Conservation (phyloP, 768 basidiomycete species). For the Pholiota conissans region DNA sequence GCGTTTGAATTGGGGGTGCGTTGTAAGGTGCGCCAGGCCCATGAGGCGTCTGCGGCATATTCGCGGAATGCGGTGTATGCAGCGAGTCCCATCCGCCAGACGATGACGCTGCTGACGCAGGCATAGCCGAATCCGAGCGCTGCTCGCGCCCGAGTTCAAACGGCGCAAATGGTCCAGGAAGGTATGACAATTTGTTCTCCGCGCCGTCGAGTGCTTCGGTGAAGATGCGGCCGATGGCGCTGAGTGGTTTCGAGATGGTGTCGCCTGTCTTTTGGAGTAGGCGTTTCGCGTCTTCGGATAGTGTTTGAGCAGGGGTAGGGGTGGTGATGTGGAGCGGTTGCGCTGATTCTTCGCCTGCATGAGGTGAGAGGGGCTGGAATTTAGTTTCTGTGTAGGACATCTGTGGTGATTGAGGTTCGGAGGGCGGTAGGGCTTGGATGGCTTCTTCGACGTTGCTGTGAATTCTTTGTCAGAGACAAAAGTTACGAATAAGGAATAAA, state of each 20-base stretch:
- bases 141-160: conserved; percentile 62
- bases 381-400: conserved; percentile 28
- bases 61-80: conserved; percentile 20
- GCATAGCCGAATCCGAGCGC: conserved; percentile 28
- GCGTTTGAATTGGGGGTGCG: conserved; percentile 52
- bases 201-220: conserved; percentile 78
- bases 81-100: conserved; percentile 30
- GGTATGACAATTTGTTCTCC: conserved; percentile 62
- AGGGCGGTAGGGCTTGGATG: conserved; percentile 48
- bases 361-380: conserved; percentile 37
- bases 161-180: conserved; percentile 71
- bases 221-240: conserved; percentile 84
- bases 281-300: conserved; percentile 74
- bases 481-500: background rate
- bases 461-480: too few species aligned
- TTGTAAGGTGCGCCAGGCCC: conserved; percentile 30
- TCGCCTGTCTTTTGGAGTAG: conserved; percentile 90
- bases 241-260: conserved; percentile 88
- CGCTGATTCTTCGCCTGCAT: conserved; percentile 89
- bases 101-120: conserved; percentile 39
- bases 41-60: conserved; percentile 41
- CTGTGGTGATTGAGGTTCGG: conserved; percentile 38
- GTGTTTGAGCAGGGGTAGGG: conserved; percentile 50
- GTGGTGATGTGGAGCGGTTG: conserved; percentile 68
- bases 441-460: conserved; percentile 56